phyloP scores from a whole-genome alignment of 225 moss, liverwort and hornwort species.

The Climacium dendroides region DNA sequence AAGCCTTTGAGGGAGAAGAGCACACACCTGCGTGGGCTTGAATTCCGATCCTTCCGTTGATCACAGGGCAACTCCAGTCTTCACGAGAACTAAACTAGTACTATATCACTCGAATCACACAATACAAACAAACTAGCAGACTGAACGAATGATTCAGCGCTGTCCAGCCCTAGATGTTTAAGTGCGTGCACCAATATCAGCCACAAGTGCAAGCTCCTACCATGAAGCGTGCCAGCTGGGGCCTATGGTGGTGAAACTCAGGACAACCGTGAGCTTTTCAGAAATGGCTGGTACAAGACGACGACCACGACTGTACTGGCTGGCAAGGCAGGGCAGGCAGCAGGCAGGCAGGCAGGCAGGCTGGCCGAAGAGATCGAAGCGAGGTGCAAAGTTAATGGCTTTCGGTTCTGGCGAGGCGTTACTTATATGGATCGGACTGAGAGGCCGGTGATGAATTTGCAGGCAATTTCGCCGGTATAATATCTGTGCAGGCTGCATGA shows the following conservation, averaged over 20 bases:
- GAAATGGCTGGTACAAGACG: not conserved
- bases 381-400: not conserved
- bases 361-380: not conserved
- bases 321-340: not conserved
- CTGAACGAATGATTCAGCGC: not conserved
- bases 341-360: not conserved
- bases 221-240: not conserved
- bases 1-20: constrained; percentile 39
- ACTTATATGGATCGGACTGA: not conserved
- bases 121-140: not conserved
- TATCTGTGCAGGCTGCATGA: not conserved
- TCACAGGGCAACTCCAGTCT: not conserved
- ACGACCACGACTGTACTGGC: not conserved
- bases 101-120: not conserved
- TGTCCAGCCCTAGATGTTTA: not conserved
- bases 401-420: not conserved
- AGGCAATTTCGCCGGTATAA: not conserved
- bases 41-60: not conserved
- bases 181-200: not conserved
- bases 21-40: not conserved
- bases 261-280: not conserved
- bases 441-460: not conserved
- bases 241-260: not conserved
- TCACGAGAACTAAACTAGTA: not conserved
- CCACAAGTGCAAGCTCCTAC: not conserved